A percentile compares a stretch with the other conserved stretches of the same genome.
phyloP scores from a whole-genome alignment of 306 rosid species.

The Lathyrus sativus region DNA sequence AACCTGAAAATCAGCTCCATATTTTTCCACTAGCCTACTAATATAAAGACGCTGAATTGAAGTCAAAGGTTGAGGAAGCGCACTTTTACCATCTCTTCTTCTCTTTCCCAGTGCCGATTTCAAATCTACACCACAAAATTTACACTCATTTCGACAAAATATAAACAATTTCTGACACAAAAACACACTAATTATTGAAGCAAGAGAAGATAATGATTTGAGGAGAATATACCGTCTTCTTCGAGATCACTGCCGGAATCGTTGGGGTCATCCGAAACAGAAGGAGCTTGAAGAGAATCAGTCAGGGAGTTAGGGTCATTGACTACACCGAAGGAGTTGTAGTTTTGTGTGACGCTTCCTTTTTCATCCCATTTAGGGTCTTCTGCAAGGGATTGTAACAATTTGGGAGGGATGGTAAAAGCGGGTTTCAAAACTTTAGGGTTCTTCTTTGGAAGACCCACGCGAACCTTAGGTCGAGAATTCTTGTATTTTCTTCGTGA shows the following conservation, averaged over 20 bases:
- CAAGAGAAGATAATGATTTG: not conserved
- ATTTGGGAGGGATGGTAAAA: conserved; percentile 74
- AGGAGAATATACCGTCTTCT: conserved; percentile 65
- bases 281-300: conserved; percentile 53
- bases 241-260: conserved; percentile 82
- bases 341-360: conserved; percentile 68
- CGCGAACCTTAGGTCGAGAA: conserved; percentile 68
- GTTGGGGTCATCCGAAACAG: conserved; percentile 23
- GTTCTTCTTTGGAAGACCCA: conserved; percentile 72
- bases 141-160: not conserved
- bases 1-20: conserved; percentile 76
- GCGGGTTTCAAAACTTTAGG: conserved; percentile 75
- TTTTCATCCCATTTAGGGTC: conserved; percentile 65
- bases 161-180: not conserved
- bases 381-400: conserved; percentile 49
- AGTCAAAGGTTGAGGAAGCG: conserved; percentile 66
- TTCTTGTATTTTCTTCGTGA: conserved; percentile 85
- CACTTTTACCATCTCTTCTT: conserved; percentile 81
- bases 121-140: conserved; percentile 54
- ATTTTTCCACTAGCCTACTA: conserved; percentile 60
- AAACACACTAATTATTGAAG: not conserved
- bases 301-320: conserved; percentile 70
- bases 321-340: conserved; percentile 73
- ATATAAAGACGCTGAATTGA: conserved; percentile 72
- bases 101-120: conserved; percentile 79